Base-by-base conservation (phyloP, 768 basidiomycete genomes). In the Pleurotus platypus region DNA sequence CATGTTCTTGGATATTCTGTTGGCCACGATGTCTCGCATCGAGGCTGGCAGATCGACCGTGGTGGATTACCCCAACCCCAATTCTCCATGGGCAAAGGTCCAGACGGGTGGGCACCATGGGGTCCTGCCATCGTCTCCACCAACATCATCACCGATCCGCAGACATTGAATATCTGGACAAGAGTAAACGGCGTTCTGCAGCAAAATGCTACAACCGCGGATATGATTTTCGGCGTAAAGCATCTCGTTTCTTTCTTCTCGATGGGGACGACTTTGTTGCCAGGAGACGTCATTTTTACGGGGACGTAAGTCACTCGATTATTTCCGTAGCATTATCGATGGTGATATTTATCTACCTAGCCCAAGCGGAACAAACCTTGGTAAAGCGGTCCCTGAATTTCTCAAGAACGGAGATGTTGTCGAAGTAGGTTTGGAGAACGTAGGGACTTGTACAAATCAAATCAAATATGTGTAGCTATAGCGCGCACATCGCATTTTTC, bases 161-260 rank as follows among this genome's bases (percentile, higher is more conserved):
- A 76, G 55, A 69, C 63, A 1, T 67, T 77, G n/a, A 72, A 70
- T 37, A 62, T 77, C 18, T 75, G 72, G 70, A 74, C 74, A 2
- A 75, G 94, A 91, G 83, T 98, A 66, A 96, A 98, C 60, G 94
- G 86, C 39, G 72, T 77, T 18, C 72, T 81, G 55, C 94, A 90
- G 66, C 97, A 99, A 70, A 79, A 91, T 55, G 95, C 93, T 2
- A 85, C 79, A 22, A 94, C 95, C 3, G 70, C 75, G 11, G 89
- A 95, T 68, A 97, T 98, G 94, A 89, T 97, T 43, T 96, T 95
- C 77, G 80, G 79, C 27, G 93, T 98, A 73, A 58, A 75, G 75
- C 51, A 77, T 75, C 48, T 74, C 72, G 1, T 72, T n/a, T 54
- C 51, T 11, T 54, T 54, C 51, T 54, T 78, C 66, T 74, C 72